Base-by-base conservation (phyloP, 2,329 filamentous ascomycete species). In the Phaeosphaeriaceae sp. region DNA sequence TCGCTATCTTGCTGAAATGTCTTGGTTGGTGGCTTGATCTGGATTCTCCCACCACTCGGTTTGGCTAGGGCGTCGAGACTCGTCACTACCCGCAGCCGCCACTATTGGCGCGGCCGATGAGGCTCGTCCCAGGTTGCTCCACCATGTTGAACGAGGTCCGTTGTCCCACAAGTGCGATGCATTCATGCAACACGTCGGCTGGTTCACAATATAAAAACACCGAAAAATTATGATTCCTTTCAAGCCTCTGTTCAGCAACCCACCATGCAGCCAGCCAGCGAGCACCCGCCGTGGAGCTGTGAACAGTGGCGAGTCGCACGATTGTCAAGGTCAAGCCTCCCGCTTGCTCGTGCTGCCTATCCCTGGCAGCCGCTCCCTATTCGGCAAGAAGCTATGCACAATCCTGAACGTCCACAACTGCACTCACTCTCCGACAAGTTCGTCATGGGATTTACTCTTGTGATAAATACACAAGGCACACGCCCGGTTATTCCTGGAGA, bases 301-400 rank as follows among this genome's bases (percentile, higher is more conserved):
- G 4, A 30, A n/a, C n/a, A 29, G n/a, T 40, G 43, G n/a, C 43
- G 36, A 39, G 43, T 40, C 28, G 35, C 36, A 46, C 43, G 34
- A 38, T 40, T 45, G 34, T 20, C 18, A 18, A 36, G 23, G 6
- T 16, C 37, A 30, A 47, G 34, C 23, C 29, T 16, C 17, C 15
- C 20, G 11, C 11, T 20, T 29, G 37, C 37, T 47, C 44, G 37
- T 47, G 18, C 36, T 23, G 23, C 20, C 29, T 26, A 20, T 28
- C 36, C 36, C 23, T 47, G 44, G 26, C 20, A 21, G 18, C 9
- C 18, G 11, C 17, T 18, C 36, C 44, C 21, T 20, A 35, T 47
- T 30, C 17, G 44, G 37, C 44, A 32, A 41, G 16, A 13, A 23
- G 15, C 44, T 29, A 20, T 28, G 5, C 11, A 12, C 37, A 41